Percentiles rank a stretch among this genome's conserved stretches.
These are phyloP conservation scores for Maudiozyma humilis DNA, from an alignment of 1,139 yeast genomes.

Conservation along the genomic window DNA sequence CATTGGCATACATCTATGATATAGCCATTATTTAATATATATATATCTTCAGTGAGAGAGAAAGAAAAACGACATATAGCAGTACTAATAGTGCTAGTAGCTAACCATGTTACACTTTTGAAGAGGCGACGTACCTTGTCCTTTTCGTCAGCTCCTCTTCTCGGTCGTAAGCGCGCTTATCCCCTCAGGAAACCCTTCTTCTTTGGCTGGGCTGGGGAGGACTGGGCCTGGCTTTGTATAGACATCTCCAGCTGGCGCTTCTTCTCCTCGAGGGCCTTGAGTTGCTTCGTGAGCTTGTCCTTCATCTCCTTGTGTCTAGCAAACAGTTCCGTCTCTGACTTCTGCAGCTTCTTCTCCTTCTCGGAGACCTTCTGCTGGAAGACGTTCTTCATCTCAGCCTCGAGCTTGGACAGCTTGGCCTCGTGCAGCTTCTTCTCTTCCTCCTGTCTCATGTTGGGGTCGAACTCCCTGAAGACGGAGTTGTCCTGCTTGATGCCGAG, in stretches of 20 bases:
- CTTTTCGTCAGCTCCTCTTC: too few species aligned
- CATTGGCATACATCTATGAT: not conserved
- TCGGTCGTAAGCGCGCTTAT: too few species aligned
- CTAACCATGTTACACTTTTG: too few species aligned
- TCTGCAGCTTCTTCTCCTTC: constrained; percentile 94
- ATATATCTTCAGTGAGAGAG: not conserved
- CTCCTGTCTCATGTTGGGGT: constrained; percentile 86
- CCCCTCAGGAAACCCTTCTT: constrained; percentile 57
- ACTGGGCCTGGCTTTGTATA: constrained; percentile 37
- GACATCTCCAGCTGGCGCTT: constrained; percentile 71
- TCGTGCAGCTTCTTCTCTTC: constrained; percentile 92
- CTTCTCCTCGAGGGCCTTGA: constrained; percentile 83
- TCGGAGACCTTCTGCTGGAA: constrained; percentile 95
- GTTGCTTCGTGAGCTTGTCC: constrained; percentile 82
- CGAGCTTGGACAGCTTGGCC: constrained; percentile 89
- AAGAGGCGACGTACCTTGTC: too few species aligned
- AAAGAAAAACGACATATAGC: not conserved
- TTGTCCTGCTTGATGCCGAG: constrained; percentile 93
- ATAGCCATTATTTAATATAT: not conserved
- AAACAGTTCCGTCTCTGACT: constrained; percentile 94
- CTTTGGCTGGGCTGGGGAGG: constrained; percentile 42
- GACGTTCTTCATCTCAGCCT: constrained; percentile 92
- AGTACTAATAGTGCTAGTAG: too few species aligned
- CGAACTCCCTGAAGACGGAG: constrained; percentile 85
- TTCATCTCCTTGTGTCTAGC: constrained; percentile 96